phyloP scores from a whole-genome alignment of 371 early-diverging fungal species.

The Mucor lusitanicus region DNA sequence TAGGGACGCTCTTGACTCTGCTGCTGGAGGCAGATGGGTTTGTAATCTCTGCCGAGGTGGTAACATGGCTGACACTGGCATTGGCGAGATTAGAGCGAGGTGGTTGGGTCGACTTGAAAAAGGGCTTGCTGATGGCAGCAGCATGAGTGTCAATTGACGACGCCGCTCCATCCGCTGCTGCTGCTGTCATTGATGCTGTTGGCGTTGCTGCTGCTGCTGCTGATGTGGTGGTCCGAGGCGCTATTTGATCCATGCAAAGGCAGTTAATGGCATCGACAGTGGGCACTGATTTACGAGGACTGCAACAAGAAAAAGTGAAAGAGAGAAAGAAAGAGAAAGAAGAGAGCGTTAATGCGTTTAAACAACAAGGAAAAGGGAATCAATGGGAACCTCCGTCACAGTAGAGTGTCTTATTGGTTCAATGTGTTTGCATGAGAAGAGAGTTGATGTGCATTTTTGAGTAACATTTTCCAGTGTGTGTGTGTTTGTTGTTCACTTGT shows the following conservation, averaged over 20 bases:
- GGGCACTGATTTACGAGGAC: background rate
- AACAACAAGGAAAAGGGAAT: background rate
- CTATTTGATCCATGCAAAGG: slow-evolving; percentile 13
- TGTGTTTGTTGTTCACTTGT: background rate
- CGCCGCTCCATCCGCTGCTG: background rate
- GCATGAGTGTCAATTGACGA: background rate
- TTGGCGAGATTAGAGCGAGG: slow-evolving; percentile 14
- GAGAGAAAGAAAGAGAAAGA: background rate
- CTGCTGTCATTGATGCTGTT: background rate
- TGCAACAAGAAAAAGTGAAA: background rate
- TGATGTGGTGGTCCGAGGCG: background rate
- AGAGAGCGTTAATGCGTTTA: background rate
- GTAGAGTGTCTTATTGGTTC: slow-evolving; percentile 17
- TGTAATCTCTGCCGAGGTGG: slow-evolving; percentile 27
- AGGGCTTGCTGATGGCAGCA: background rate
- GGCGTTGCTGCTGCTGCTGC: too few species aligned
- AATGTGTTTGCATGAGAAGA: slow-evolving; percentile 19
- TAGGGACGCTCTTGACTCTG: background rate
- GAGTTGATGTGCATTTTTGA: slow-evolving; percentile 12
- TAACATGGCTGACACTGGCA: slow-evolving; percentile 20
- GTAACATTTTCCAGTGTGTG: background rate
- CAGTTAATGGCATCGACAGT: background rate
- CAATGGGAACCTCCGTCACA: slow-evolving; percentile 6
- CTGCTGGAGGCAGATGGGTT: background rate
- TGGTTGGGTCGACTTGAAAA: slow-evolving; percentile 3